Conservation (phyloP, 1,284 basidiomycete genomes). For the Ganoderma meredithae region DNA sequence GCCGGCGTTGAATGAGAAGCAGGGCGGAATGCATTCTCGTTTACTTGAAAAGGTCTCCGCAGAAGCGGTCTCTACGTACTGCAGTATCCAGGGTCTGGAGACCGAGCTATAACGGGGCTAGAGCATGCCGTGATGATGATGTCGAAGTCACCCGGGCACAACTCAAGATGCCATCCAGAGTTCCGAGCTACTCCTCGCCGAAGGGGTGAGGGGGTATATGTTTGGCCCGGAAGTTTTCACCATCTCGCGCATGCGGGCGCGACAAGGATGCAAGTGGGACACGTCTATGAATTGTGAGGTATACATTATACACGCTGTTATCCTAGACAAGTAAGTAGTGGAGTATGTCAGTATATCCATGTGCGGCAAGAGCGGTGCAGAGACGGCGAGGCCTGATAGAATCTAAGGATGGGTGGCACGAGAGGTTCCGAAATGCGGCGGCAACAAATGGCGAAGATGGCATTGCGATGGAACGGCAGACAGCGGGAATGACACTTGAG, state of each 20-base stretch:
- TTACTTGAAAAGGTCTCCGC: background rate
- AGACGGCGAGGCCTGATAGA: conserved; percentile 7
- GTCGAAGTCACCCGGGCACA: background rate
- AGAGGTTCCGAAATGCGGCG: background rate
- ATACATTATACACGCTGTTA: conserved; percentile 31
- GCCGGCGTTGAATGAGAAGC: background rate
- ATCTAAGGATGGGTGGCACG: background rate
- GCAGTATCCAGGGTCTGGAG: background rate
- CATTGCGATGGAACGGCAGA: background rate
- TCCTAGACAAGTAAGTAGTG: conserved; percentile 26
- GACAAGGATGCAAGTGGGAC: background rate
- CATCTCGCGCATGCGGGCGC: background rate
- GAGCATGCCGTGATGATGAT: background rate
- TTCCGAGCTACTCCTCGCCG: background rate
- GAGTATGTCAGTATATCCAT: conserved; percentile 11
- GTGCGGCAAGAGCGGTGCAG: background rate
- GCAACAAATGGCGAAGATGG: conserved; percentile 1
- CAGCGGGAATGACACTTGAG: background rate
- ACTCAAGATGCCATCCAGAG: background rate
- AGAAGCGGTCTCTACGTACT: background rate
- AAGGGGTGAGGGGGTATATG: background rate
- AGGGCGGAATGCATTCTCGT: background rate
- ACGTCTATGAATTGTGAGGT: conserved; percentile 19
- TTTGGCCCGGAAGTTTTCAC: background rate
- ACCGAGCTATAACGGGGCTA: background rate